Conservation (phyloP, 1,139 yeast genomes). For the Hanseniaspora sp. region DNA sequence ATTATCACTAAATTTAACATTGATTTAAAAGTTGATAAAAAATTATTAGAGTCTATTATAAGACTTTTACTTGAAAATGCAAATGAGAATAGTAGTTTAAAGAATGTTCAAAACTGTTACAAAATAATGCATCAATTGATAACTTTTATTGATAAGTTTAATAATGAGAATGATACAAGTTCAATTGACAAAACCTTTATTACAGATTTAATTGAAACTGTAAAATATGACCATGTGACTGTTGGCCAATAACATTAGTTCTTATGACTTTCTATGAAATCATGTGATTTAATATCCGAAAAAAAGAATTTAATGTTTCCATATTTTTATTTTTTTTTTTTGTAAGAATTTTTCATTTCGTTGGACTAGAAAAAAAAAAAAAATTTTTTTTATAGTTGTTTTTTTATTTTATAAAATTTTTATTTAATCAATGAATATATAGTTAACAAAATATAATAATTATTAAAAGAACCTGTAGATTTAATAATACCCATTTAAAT, state of each 20-base stretch:
- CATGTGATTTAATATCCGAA: background rate
- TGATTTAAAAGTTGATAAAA: background rate
- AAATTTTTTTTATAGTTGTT: background rate
- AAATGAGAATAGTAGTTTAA: background rate
- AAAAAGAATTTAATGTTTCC: background rate
- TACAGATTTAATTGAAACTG: background rate
- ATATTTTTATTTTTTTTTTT: no score
- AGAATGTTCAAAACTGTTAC: background rate
- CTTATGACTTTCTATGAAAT: background rate
- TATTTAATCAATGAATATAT: no score
- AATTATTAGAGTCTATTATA: background rate
- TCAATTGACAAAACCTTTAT: background rate
- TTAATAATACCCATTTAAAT: background rate
- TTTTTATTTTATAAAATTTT: background rate
- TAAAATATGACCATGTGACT: background rate
- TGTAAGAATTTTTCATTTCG: background rate
- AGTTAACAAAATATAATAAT: no score
- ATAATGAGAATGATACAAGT: background rate
- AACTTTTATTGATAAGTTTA: background rate
- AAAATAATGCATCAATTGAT: background rate
- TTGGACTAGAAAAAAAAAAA: background rate
- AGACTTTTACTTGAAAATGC: background rate
- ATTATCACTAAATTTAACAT: conserved; percentile 1
- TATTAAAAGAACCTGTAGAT: background rate
- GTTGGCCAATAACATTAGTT: conserved; percentile 1